Evolutionary conservation across 768 basidiomycete species (phyloP).

Genomic region (Termitomyces sp.): DNA sequence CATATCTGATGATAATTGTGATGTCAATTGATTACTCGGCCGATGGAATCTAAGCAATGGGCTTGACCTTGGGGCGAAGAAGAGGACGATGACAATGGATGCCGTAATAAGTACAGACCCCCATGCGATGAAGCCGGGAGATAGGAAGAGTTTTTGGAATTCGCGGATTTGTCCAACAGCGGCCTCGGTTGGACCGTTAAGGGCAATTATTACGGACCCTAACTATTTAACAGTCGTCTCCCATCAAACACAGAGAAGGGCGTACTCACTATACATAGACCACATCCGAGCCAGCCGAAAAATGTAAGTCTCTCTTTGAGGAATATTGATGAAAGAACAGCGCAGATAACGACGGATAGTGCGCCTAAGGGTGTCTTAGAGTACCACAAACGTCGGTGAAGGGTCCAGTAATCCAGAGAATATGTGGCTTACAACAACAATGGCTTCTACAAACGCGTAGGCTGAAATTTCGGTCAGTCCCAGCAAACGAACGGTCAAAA

Average conservation of each 20-base stretch:
- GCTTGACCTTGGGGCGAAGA: conserved; percentile 74
- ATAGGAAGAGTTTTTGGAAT: conserved; percentile 79
- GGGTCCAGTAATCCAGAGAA: background rate
- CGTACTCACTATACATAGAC: conserved; percentile 80
- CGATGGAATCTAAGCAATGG: conserved; percentile 10
- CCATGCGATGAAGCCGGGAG: conserved; percentile 79
- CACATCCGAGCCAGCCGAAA: conserved; percentile 97
- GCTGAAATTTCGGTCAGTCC: conserved; percentile 35
- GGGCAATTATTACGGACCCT: conserved; percentile 24
- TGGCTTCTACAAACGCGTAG: conserved; percentile 88
- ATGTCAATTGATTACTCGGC: conserved; percentile 3
- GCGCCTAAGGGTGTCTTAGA: conserved; percentile 89
- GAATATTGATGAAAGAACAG: conserved; percentile 89
- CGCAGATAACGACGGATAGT: conserved; percentile 93
- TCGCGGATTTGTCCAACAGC: conserved; percentile 64
- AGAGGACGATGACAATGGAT: conserved; percentile 73
- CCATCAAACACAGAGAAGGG: conserved; percentile 11
- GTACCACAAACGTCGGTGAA: conserved; percentile 4
- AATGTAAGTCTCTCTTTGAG: conserved; percentile 91
- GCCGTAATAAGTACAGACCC: conserved; percentile 58
- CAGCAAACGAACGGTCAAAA: conserved; percentile 20
- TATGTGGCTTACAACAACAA: conserved; percentile 71
- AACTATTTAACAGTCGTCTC: conserved; percentile 6
- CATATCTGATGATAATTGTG: conserved; percentile 46
- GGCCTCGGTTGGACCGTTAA: conserved; percentile 61